A percentile compares a stretch with the other conserved stretches of the same genome.
Evolutionary conservation across 2,329 filamentous ascomycete species (phyloP).

Genomic region (Colletotrichum shisoi): DNA sequence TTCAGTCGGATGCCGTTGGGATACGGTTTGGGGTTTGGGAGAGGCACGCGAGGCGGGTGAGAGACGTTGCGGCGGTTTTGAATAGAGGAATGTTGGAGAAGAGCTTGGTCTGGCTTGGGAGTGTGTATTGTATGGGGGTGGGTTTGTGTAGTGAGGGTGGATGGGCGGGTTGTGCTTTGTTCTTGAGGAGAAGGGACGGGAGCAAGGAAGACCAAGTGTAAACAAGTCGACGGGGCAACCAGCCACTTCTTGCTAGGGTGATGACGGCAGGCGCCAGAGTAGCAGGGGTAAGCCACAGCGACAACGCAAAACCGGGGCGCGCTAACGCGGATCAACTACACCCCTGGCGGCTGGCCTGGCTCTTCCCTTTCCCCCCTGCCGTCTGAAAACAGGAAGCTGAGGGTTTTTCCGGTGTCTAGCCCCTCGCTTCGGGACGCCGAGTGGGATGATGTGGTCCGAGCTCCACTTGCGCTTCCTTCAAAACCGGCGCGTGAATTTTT

Average conservation of each 20-base stretch:
- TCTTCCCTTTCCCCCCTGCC: slow-evolving; percentile 5
- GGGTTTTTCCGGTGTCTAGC: slow-evolving; percentile 30
- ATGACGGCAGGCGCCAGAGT: slow-evolving; percentile 36
- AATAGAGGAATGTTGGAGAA: slow-evolving; percentile 36
- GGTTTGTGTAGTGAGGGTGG: slow-evolving; percentile 37
- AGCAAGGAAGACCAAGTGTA: slow-evolving; percentile 40
- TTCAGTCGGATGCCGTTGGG: slow-evolving; percentile 35
- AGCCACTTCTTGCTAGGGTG: slow-evolving; percentile 40
- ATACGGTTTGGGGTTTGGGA: slow-evolving; percentile 20
- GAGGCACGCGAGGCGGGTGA: slow-evolving; percentile 23
- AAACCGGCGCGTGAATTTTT: slow-evolving; percentile 37
- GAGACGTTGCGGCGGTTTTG: slow-evolving; percentile 32
- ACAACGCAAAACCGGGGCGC: slow-evolving; percentile 24
- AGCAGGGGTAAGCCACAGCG: slow-evolving; percentile 29
- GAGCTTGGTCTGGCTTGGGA: slow-evolving; percentile 25
- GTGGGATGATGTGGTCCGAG: slow-evolving; percentile 20
- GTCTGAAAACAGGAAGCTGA: slow-evolving; percentile 12
- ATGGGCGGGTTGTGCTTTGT: slow-evolving; percentile 39
- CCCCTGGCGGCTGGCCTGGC: slow-evolving; percentile 25
- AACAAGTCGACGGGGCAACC: slow-evolving; percentile 44
- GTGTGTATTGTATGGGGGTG: slow-evolving; percentile 37
- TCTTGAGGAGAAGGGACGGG: slow-evolving; percentile 38
- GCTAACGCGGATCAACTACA: slow-evolving; percentile 33
- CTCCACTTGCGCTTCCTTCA: slow-evolving; percentile 34
- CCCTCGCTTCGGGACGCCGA: neutral